Base-by-base conservation (phyloP, 306 rosid genomes). In the Prunus mongolica region DNA sequence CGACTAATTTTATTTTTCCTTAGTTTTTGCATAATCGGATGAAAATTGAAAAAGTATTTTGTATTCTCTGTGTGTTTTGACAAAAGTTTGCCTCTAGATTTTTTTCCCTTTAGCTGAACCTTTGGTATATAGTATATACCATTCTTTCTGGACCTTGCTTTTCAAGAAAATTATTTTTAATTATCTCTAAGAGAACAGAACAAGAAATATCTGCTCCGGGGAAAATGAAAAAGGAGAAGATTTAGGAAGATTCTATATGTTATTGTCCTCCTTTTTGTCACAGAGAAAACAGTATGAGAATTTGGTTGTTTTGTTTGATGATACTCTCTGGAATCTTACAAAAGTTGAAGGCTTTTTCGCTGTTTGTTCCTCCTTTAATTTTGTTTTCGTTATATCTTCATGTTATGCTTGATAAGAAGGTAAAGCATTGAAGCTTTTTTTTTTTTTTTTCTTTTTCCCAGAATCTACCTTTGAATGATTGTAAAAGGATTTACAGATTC, bases 271-370 rank as follows among this genome's bases (percentile, higher is more conserved):
- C 41, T 71, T 57, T 81, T 22, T 55, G 63, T 67, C 18, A 15
- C 10, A 44, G 30, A 18, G 6, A 25, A 45, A 28, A 6, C 22
- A 51, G 54, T 11, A 20, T 41, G 50, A 14, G 47, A 58, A 22
- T 74, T 60, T 69, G n/a, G 56, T 64, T 30, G 54, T 47, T 52
- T 38, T 38, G 44, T 38, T 38, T 38, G 44, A 38, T 76, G 60
- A 66, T 72, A 41, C 45, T 69, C 66, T 57, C 49, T 12, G 73
- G 67, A 67, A 72, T 82, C 76, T 65, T 44, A 49, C 1, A 67
- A 82, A 67, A 64, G 72, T 68, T 4, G 8, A 28, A 61, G 28
- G 3, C n/a, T 74, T 75, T 75, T 52, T 44, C 41, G 44, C 20
- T 18, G n/a, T 16, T 58, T 74, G 64, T 38, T 74, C 60, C 71